These are phyloP conservation scores for Lonicera japonica DNA, from an alignment of 129 eudicot genomes.

Conservation along the genomic window DNA sequence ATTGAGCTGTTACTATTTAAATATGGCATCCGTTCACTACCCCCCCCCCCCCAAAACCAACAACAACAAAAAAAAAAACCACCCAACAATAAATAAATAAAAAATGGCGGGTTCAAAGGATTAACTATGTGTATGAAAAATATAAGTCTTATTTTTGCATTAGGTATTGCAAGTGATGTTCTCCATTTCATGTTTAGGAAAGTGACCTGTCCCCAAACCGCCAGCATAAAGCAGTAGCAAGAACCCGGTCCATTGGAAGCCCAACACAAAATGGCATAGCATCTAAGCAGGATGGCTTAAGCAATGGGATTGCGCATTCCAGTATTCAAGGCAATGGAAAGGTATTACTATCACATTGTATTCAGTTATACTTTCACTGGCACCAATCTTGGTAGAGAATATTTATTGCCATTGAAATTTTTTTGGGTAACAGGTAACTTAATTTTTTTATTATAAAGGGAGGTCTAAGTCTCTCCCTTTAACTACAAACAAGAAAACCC, in stretches of 20 bases:
- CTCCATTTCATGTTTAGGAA: conserved; percentile 26
- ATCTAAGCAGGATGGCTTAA: conserved; percentile 48
- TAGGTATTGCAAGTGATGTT: conserved; percentile 13
- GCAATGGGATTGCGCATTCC: conserved; percentile 31
- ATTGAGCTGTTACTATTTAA: not conserved
- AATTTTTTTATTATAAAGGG: too few species aligned
- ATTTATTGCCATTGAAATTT: too few species aligned
- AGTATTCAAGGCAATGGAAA: conserved; percentile 48
- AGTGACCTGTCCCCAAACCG: conserved; percentile 41
- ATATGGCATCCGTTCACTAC: not conserved
- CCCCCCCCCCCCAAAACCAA: too few species aligned
- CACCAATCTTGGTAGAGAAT: too few species aligned
- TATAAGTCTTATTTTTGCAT: not conserved
- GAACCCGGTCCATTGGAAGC: conserved; percentile 55
- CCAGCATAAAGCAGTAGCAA: conserved; percentile 28
- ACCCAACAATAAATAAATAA: too few species aligned
- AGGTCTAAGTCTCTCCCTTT: too few species aligned
- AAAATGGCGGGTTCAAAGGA: too few species aligned
- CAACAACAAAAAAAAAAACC: too few species aligned
- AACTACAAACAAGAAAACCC: too few species aligned
- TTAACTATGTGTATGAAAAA: too few species aligned
- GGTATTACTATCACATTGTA: conserved; percentile 41
- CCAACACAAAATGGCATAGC: conserved; percentile 47
- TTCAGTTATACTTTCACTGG: not conserved
- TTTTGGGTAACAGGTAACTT: too few species aligned